Percentiles rank a stretch among this genome's conserved stretches.
Evolutionary conservation across 768 basidiomycete genomes (phyloP).

Genomic region (Phanerochaete carnosa): DNA sequence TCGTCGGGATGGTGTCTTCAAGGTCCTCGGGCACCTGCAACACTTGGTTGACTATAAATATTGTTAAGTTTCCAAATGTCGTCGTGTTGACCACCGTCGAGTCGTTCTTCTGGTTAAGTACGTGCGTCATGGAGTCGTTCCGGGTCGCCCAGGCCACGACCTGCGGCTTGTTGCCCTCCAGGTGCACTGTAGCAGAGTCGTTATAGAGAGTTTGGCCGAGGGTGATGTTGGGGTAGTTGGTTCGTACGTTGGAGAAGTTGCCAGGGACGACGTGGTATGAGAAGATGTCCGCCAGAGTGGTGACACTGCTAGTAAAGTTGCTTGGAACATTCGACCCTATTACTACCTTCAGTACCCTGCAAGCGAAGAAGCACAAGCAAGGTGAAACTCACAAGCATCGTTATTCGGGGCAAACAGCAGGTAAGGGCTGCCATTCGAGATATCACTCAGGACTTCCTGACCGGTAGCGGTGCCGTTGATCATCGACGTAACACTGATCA

Average conservation of each 20-base stretch:
- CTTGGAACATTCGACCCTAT: slow-evolving; percentile 25
- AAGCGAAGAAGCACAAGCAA: not conserved
- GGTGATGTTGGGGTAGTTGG: slow-evolving; percentile 52
- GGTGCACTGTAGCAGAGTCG: slow-evolving; percentile 40
- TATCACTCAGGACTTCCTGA: slow-evolving; percentile 36
- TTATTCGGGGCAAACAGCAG: slow-evolving; percentile 60
- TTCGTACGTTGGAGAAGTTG: slow-evolving; percentile 41
- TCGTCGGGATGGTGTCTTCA: slow-evolving; percentile 39
- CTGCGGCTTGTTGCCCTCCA: slow-evolving; percentile 58
- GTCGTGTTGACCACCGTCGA: slow-evolving; percentile 37
- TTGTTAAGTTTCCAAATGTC: slow-evolving; percentile 35
- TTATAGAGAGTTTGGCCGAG: slow-evolving; percentile 64
- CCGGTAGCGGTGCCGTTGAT: slow-evolving; percentile 46
- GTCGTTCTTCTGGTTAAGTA: slow-evolving; percentile 46
- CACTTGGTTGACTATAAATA: slow-evolving; percentile 49
- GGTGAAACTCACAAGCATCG: slow-evolving; percentile 29
- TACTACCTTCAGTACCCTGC: not conserved
- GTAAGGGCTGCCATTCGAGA: slow-evolving; percentile 39
- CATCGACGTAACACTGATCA: slow-evolving; percentile 36
- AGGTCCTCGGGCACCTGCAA: slow-evolving; percentile 41
- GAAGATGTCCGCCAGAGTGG: slow-evolving; percentile 43
- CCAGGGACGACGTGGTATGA: slow-evolving; percentile 58
- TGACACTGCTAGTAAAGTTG: slow-evolving; percentile 31
- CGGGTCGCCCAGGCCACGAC: slow-evolving; percentile 47
- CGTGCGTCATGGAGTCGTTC: slow-evolving; percentile 36